Evolutionary conservation across 2,329 filamentous ascomycete genomes (phyloP), one percentile per base, ranked within the genome.

Genomic region (Pseudocercospora vitis): DNA sequence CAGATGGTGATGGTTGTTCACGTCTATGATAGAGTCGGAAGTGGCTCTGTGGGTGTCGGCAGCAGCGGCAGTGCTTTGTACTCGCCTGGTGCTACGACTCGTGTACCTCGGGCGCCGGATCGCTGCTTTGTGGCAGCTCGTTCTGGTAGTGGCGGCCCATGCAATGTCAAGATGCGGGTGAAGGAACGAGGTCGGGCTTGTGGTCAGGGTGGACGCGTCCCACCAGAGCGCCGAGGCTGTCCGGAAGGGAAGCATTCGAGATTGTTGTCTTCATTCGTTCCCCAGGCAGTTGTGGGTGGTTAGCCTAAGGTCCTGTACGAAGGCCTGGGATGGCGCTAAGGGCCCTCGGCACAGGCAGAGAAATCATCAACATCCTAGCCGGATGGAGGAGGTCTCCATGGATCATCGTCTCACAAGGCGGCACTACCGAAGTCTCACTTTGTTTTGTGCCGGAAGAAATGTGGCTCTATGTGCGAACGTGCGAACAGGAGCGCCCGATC

Each of bases 121-220:
- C 18, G 18, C 18, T 23, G 37, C 16, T 40, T 23, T 40, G 37
- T 11, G 14, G 7, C 35, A 12, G 7, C 19, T 16, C 35, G 6
- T 7, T 12, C 19, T 35, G 37, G 37, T 18, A 26, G 47, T 32
- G 21, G 44, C 48, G 32, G 48, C 44, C 33, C 48, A 55, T 19
- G 32, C 19, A 12, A 24, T 50, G 26, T 55, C 40, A 16, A 76
- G 66, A 24, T 71, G 71, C 24, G 75, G 75, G 62, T 76, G 77
- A 47, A 78, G 68, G 57, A 77, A 77, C 23, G 74, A 73, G 28
- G 74, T 71, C 54, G 75, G 63, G n/a, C n/a, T n/a, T n/a, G n/a
- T n/a, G 24, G 71, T 74, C 46, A 40, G 37, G 19, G 37, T 21
- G 19, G 37, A 40, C 9, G 19, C 12, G 7, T 37, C 33, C 14